These are phyloP conservation scores for Diversispora epigaea DNA, from an alignment of 192 early-diverging fungal species.

Conservation along the genomic window DNA sequence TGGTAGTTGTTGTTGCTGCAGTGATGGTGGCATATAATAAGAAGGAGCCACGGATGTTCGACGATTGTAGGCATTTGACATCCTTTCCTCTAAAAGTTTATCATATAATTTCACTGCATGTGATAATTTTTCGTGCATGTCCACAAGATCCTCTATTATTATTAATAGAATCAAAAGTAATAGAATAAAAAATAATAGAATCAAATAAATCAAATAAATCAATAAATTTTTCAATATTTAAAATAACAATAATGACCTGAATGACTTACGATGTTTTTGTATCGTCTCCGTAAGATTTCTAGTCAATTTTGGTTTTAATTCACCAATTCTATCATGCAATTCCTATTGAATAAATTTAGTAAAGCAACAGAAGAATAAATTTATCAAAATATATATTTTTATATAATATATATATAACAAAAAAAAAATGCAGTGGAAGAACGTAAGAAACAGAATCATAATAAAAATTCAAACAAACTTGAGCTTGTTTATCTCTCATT, in stretches of 20 bases:
- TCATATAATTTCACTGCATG: slow-evolving; percentile 86
- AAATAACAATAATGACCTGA: background rate
- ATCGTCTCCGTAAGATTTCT: slow-evolving; percentile 71
- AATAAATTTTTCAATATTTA: background rate
- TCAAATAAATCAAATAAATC: slow-evolving; percentile 6
- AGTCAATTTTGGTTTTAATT: slow-evolving; percentile 82
- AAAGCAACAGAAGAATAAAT: background rate
- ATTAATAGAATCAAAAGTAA: background rate
- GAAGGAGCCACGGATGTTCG: background rate
- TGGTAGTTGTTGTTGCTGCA: too few relatives aligned
- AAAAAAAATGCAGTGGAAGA: too few relatives aligned
- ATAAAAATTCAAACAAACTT: slow-evolving; percentile 41
- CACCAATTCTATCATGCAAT: slow-evolving; percentile 83
- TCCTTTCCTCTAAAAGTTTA: slow-evolving; percentile 75
- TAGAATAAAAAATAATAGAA: background rate
- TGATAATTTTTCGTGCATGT: slow-evolving; percentile 80
- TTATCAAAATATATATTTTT: too few relatives aligned
- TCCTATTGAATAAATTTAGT: slow-evolving; percentile 29
- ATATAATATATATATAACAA: background rate
- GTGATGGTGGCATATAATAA: background rate
- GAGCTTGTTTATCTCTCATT: slow-evolving; percentile 72
- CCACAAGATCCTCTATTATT: slow-evolving; percentile 57
- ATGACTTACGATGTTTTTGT: slow-evolving; percentile 67
- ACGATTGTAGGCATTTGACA: slow-evolving; percentile 42
- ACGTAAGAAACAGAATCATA: background rate